These are phyloP conservation scores for Gleditsia sinensis DNA, from an alignment of 306 rosid genomes.

Conservation along the genomic window DNA sequence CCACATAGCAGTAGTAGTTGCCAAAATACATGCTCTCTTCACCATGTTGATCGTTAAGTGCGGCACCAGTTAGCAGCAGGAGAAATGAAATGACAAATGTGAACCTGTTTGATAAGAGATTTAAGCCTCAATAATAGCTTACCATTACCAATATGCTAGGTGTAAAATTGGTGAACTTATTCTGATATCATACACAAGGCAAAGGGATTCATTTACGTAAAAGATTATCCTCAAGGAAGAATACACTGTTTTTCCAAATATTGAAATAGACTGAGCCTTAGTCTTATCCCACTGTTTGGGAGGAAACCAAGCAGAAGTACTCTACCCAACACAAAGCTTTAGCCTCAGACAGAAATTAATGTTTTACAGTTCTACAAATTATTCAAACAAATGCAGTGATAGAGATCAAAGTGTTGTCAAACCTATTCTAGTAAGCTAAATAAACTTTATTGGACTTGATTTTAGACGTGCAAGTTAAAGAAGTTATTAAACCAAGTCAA, in stretches of 20 bases:
- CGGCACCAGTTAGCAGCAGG: conserved; percentile 49
- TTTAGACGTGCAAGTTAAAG: no score
- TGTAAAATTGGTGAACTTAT: not conserved
- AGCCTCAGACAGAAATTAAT: not conserved
- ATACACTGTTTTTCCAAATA: not conserved
- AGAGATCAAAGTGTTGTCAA: no score
- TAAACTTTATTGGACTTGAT: no score
- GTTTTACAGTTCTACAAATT: conserved; percentile 4
- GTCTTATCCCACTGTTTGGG: not conserved
- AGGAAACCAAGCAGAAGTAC: conserved; percentile 16
- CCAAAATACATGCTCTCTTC: not conserved
- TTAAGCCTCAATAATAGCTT: not conserved
- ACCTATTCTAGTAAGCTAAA: no score
- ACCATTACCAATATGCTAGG: not conserved
- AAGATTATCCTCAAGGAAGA: not conserved
- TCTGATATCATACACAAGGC: not conserved
- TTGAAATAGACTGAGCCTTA: no score
- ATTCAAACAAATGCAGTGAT: not conserved
- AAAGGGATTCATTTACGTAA: not conserved
- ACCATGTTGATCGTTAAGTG: conserved; percentile 12
- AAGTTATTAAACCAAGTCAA: no score
- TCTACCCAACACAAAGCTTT: conserved; percentile 8
- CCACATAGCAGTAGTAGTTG: conserved; percentile 10
- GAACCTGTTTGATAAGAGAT: conserved; percentile 54
- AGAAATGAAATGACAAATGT: conserved; percentile 67